Evolutionary conservation across 192 early-diverging fungal genomes (phyloP).

Genomic region (Glomus cerebriforme): DNA sequence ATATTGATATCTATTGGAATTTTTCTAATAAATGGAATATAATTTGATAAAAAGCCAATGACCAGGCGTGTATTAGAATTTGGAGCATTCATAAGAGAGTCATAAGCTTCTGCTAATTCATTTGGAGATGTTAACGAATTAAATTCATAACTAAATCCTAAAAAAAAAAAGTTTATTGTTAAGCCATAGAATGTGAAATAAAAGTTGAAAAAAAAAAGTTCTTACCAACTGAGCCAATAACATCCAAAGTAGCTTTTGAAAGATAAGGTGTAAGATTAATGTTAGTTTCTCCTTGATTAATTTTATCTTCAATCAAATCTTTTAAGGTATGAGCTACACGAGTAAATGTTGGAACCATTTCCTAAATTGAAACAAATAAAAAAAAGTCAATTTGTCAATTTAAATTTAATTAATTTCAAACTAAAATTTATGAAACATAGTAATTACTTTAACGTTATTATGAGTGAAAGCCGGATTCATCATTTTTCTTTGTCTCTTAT

Average conservation of each 20-base stretch:
- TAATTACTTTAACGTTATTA: no score
- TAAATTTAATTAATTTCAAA: no score
- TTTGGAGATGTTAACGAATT: conserved; percentile 41
- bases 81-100: conserved; percentile 30
- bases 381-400: no score
- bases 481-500: no score
- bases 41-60: conserved; percentile 33
- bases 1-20: conserved; percentile 26
- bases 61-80: conserved; percentile 17
- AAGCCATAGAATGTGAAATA: no score
- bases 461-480: no score
- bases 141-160: conserved; percentile 52
- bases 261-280: no score
- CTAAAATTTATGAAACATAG: no score
- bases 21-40: conserved; percentile 32
- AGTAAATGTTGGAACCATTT: conserved; percentile 37
- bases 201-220: background rate
- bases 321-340: conserved; percentile 32
- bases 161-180: background rate
- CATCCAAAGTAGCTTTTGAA: conserved; percentile 52
- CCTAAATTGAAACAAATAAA: background rate
- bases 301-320: conserved; percentile 41
- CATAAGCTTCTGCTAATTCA: conserved; percentile 50
- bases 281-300: conserved; percentile 17
- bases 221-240: conserved; percentile 45